Conservation (phyloP, 805 yeast species). For the Ogataea saltuana region DNA sequence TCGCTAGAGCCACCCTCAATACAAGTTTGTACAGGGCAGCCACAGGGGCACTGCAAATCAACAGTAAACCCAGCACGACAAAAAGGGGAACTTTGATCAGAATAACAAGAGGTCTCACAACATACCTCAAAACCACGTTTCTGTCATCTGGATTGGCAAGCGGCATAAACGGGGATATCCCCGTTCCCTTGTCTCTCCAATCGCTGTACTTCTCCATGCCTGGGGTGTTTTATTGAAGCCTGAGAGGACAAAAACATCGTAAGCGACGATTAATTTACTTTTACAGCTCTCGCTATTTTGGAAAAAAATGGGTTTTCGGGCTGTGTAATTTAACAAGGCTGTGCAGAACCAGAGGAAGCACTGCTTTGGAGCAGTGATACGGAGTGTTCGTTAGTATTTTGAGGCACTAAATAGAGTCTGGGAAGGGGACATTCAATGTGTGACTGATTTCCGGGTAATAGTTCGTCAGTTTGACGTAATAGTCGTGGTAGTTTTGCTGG, state of each 20-base stretch:
- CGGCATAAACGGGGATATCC: slow-evolving; percentile 89
- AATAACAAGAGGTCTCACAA: slow-evolving; percentile 24
- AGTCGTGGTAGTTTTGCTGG: slow-evolving; percentile 67
- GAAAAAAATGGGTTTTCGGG: no score
- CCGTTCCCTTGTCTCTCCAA: slow-evolving; percentile 90
- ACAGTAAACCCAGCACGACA: slow-evolving; percentile 20
- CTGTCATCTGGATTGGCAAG: slow-evolving; percentile 29
- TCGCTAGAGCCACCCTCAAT: slow-evolving; percentile 25
- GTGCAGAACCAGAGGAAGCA: no score
- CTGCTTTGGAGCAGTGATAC: no score
- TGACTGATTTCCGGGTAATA: slow-evolving; percentile 35
- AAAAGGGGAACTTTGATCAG: slow-evolving; percentile 33
- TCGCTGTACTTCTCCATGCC: slow-evolving; percentile 79
- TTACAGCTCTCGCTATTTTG: no score
- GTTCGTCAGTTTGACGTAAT: slow-evolving; percentile 31
- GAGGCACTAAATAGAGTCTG: no score
- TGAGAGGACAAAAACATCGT: no score
- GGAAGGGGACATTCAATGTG: slow-evolving; percentile 33
- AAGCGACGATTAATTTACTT: no score
- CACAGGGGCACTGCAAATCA: slow-evolving; percentile 16
- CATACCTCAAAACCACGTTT: slow-evolving; percentile 7
- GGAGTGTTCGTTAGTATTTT: no score
- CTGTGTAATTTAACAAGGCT: no score
- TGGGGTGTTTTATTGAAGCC: no score
- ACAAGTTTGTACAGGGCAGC: slow-evolving; percentile 14